Evolutionary conservation across 805 yeast species (phyloP), one percentile per base, ranked within the genome.

Genomic region (Myxozyma sirexii): DNA sequence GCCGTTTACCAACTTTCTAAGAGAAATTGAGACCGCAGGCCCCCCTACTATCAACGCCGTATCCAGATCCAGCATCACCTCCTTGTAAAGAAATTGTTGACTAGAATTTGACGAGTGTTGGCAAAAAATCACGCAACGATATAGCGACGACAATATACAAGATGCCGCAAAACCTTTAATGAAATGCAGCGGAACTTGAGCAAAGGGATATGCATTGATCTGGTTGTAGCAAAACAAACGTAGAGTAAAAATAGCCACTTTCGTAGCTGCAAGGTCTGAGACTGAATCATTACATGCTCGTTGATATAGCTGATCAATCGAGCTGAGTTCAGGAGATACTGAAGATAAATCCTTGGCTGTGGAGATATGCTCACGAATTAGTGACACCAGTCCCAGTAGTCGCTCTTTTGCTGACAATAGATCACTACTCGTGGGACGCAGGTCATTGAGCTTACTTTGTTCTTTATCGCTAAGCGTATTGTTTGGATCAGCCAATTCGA

Each of bases 31-130:
- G 33, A 54, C 33, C 27, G 51, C 46, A 19, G 54, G 17, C 10
- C 64, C 64, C 15, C 55, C 49, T 4, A 53, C 41, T 27, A 60
- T 52, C 2, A 60, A 29, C 2, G 53, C 64, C 4, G 53, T 45
- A 31, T 60, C 64, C 6, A 58, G 19, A 17, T 54, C 62, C 6
- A n/a, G 24, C 3, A 58, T 43, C 10, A 47, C 31, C 8, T 41
- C 35, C 15, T 23, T 46, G 2, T 26, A 26, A 6, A 52, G 56
- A 19, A 50, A 23, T 2, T 7, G 27, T 5, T 26, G 29, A 8
- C 13, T 7, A 12, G 10, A 17, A 4, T 26, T 12, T n/a, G 37
- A 15, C 10, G 43, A 13, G 21, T 31, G 8, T 27, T 17, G 21
- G 2, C 41, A 43, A 19, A 12, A 46, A 8, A 10, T 19, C 8